A percentile compares a stretch with the other conserved stretches of the same genome.
Conservation (phyloP, 2,329 filamentous ascomycete genomes). For the Blastomyces emzantsi region DNA sequence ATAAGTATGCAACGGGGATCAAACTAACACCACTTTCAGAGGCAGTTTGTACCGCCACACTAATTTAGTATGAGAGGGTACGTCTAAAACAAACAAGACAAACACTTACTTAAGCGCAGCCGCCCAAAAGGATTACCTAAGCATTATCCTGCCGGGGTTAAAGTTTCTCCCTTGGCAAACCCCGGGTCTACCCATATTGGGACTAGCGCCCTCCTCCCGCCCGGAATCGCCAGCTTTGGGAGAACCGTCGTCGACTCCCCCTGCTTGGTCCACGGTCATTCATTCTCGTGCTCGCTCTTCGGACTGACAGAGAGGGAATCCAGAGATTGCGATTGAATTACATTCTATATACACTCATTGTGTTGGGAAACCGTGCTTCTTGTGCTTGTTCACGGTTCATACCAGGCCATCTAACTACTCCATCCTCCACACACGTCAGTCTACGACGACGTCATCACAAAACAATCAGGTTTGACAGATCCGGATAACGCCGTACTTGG, state of each 20-base stretch:
- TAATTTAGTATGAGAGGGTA: too few relatives aligned
- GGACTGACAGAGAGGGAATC: neutral
- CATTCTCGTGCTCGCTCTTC: neutral
- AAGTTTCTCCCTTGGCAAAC: neutral
- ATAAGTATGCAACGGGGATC: neutral
- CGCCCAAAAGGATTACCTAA: neutral
- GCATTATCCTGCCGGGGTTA: neutral
- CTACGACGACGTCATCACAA: constrained; percentile 2
- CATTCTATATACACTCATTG: neutral
- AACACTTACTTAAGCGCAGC: neutral
- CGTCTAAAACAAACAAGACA: too few relatives aligned
- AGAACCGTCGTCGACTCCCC: neutral
- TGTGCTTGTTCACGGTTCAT: neutral
- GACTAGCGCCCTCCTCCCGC: neutral
- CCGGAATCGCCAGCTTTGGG: neutral
- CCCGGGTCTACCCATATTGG: neutral
- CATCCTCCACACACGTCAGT: neutral
- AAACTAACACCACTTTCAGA: too few relatives aligned
- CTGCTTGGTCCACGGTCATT: neutral
- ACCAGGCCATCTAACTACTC: too few relatives aligned
- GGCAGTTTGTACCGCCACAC: too few relatives aligned
- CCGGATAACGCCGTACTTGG: neutral
- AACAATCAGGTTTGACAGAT: neutral
- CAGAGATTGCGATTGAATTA: neutral
- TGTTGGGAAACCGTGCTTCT: neutral